phyloP scores from a whole-genome alignment of 2,329 filamentous ascomycete genomes.

The Pseudofabraea citricarpa region DNA sequence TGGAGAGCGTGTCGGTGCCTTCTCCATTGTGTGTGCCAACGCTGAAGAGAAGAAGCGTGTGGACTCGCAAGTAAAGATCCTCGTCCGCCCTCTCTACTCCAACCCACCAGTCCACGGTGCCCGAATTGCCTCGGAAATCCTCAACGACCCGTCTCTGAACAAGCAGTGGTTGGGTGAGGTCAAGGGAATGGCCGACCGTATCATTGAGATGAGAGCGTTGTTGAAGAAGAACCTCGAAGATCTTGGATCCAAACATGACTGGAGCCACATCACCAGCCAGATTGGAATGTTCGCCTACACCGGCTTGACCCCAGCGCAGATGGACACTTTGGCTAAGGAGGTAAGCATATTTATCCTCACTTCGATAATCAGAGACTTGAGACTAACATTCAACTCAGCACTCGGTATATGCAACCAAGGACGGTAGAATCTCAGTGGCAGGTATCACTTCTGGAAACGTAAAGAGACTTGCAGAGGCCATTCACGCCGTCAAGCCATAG shows the following conservation, averaged over 20 bases:
- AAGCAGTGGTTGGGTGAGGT: slow-evolving; percentile 94
- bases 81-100: slow-evolving; percentile 94
- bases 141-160: slow-evolving; percentile 80
- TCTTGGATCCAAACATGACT: slow-evolving; percentile 93
- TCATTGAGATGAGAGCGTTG: slow-evolving; percentile 95
- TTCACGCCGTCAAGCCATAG: slow-evolving; percentile 69
- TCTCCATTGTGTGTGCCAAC: slow-evolving; percentile 83
- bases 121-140: slow-evolving; percentile 86
- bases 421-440: slow-evolving; percentile 80
- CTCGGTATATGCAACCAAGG: slow-evolving; percentile 96
- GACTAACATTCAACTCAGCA: slow-evolving; percentile 44
- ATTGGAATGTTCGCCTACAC: slow-evolving; percentile 99
- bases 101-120: slow-evolving; percentile 97
- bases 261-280: slow-evolving; percentile 97
- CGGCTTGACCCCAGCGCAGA: slow-evolving; percentile 83
- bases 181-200: slow-evolving; percentile 98
- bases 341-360: slow-evolving; percentile 35
- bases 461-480: slow-evolving; percentile 73
- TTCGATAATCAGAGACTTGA: slow-evolving; percentile 1
- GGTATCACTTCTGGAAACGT: slow-evolving; percentile 80
- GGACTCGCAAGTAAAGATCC: slow-evolving; percentile 97
- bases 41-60: slow-evolving; percentile 91
- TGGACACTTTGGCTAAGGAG: slow-evolving; percentile 87
- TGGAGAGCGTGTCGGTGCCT: slow-evolving; percentile 94
- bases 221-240: slow-evolving; percentile 94